These are phyloP conservation scores for Elsinoe necatrix DNA, from an alignment of 2,329 filamentous ascomycete genomes.

Conservation along the genomic window DNA sequence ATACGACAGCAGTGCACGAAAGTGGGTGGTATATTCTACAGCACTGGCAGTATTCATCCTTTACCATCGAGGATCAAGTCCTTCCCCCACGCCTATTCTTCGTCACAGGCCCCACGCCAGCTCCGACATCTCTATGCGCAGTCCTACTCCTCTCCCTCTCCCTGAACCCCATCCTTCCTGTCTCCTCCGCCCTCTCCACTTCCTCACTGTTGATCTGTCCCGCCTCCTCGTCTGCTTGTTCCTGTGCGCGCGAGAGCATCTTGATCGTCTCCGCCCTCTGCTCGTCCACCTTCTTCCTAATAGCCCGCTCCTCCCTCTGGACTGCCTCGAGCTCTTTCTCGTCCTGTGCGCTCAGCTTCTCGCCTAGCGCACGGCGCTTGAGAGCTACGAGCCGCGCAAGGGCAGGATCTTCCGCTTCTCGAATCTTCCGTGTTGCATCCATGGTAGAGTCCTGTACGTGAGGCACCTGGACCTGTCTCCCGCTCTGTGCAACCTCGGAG, in stretches of 20 bases:
- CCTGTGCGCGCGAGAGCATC: neutral
- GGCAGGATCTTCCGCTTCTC: conserved; percentile 15
- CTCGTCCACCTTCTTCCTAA: neutral
- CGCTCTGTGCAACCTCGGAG: conserved; percentile 1
- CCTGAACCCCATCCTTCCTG: neutral
- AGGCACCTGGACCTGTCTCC: conserved; percentile 11
- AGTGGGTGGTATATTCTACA: neutral
- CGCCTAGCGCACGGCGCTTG: conserved; percentile 16
- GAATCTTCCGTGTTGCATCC: conserved; percentile 9
- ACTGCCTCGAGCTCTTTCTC: conserved; percentile 12
- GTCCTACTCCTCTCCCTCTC: conserved; percentile 1
- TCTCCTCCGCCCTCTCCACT: neutral
- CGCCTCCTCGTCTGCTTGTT: neutral
- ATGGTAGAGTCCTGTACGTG: conserved; percentile 10
- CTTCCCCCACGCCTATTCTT: conserved; percentile 5
- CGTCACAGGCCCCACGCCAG: conserved; percentile 4
- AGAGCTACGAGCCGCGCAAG: conserved; percentile 17
- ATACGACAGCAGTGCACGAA: too few relatives aligned
- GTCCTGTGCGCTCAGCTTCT: conserved; percentile 17
- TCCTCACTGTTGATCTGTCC: neutral
- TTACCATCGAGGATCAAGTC: too few relatives aligned
- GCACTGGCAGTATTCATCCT: too few relatives aligned
- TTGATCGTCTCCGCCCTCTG: neutral
- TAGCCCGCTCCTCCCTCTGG: neutral
- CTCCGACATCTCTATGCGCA: neutral